Evolutionary conservation across 2,329 filamentous ascomycete species (phyloP), one percentile per base, ranked within the genome.

Genomic region (Xylaria digitata): DNA sequence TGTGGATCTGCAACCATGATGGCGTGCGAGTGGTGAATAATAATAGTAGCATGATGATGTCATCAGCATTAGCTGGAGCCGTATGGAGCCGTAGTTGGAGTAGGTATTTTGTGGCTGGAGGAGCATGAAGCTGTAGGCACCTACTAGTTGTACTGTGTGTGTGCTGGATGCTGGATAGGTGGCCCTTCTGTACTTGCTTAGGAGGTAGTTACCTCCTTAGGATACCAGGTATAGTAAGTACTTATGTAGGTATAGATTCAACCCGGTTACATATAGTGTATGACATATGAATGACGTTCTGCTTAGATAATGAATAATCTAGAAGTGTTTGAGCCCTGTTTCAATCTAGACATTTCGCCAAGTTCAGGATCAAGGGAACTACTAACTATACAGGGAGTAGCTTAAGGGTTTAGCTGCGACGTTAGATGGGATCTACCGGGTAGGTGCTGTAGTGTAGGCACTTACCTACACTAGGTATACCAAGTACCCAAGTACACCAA

Each of bases 21-120:
- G 37, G 23, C 45, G 13, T 40, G 46, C 48, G 37, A 46, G 53
- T 57, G 46, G 46, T 26, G 53, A 57, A 17, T 49, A 64, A 59
- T 54, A 59, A 64, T 59, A 54, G 42, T 37, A 64, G 21, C 40
- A 30, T 26, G 45, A 40, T 21, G 54, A 50, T 49, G 54, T 53
- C 46, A 57, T 63, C 54, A 58, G 61, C 61, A 45, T 40, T 6
- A 42, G 21, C 17, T 30, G 19, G 53, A n/a, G 37, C 15, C 19
- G 21, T 40, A 55, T 30, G 19, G 53, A n/a, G 37, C 15, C 19
- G 21, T 40, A 55, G 37, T 55, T 55, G 53, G 53, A 43, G 53
- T 55, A 55, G 37, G 21, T 26, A 55, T 5, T 21, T 9, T 13
- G 21, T 48, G 11, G 23, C 19, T 48, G 11, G 49, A 34, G 32